Base-by-base conservation (phyloP, 164 flowering plant genomes). In the Annona squamosa region DNA sequence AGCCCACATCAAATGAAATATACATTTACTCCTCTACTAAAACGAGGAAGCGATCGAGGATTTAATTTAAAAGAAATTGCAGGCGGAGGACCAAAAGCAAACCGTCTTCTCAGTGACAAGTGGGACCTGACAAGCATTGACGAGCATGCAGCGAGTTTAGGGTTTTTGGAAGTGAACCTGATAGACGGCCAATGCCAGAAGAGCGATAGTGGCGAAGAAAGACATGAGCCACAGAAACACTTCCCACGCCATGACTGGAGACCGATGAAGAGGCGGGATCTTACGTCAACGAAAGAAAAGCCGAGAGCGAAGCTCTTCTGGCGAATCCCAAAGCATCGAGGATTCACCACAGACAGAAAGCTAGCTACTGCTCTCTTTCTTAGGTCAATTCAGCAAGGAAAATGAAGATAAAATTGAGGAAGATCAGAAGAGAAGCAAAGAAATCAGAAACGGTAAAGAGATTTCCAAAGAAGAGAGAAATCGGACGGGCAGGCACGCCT, bases 181-280 rank as follows among this genome's bases (percentile, higher is more conserved):
- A 67, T 79, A 79, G 17, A 79, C 52, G 46, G 77, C 67, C 63
- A 72, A 3, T 44, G 76, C 77, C 70, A 82, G 79, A 17, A 82
- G 82, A 7, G 67, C 72, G 17, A 82, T 79, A 78, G 62, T 44
- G 63, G 62, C 43, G 71, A 63, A 46, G 74, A 82, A 74, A 57
- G 78, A 73, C 46, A 79, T 1, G 13, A 82, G 62, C 84, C 82
- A 82, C 41, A 82, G 67, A 64, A 79, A 64, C 59, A 79, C 65
- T 57, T 82, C 84, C 79, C 81, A 79, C 3, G 76, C 79, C 84
- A 79, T 82, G 71, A 73, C 19, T 17, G 43, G 44, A 66, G 13
- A 7, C 3, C 43, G 45, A 52, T 52, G 59, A 52, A 2, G 59
- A 52, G 59, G 13, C 2, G 13, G 59, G 59, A 10, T 52, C 59